phyloP scores from a whole-genome alignment of 192 early-diverging fungal genomes.

The Linnemannia elongata region DNA sequence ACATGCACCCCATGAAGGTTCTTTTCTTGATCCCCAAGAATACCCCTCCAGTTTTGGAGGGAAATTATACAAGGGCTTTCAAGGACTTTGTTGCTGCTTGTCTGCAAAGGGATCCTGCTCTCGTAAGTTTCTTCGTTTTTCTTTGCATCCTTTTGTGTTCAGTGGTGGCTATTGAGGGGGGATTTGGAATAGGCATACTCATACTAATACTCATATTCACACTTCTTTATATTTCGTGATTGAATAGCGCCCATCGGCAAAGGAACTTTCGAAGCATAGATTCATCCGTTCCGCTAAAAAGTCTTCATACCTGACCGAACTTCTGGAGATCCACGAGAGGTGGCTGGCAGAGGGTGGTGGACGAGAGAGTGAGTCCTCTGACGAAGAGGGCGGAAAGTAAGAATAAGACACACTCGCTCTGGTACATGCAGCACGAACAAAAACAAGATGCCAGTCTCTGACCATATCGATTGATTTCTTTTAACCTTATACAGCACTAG shows the following conservation, averaged over 20 bases:
- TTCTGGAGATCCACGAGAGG: slow-evolving; percentile 86
- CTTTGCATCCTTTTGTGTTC: not conserved
- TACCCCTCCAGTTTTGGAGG: slow-evolving; percentile 86
- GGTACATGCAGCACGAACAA: not conserved
- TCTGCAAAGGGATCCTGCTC: slow-evolving; percentile 86
- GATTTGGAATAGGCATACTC: not conserved
- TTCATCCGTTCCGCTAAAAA: slow-evolving; percentile 92
- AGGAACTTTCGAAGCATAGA: slow-evolving; percentile 90
- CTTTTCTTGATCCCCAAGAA: slow-evolving; percentile 95
- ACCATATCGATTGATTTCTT: not conserved
- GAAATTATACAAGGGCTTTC: slow-evolving; percentile 85
- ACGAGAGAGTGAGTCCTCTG: slow-evolving; percentile 54
- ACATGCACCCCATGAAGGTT: slow-evolving; percentile 96
- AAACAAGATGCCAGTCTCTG: not conserved
- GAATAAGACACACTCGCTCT: not conserved
- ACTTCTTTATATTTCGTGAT: not conserved
- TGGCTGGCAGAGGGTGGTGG: slow-evolving; percentile 76
- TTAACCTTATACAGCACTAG: slow-evolving; percentile 11
- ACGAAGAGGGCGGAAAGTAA: slow-evolving; percentile 50
- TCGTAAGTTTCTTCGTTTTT: slow-evolving; percentile 60
- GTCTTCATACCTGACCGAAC: slow-evolving; percentile 87
- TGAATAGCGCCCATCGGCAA: slow-evolving; percentile 85
- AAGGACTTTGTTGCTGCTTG: slow-evolving; percentile 93
- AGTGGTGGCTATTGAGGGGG: not conserved
- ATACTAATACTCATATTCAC: not conserved